phyloP scores from a whole-genome alignment of 257 asterid species.

The Fraxinus americana region DNA sequence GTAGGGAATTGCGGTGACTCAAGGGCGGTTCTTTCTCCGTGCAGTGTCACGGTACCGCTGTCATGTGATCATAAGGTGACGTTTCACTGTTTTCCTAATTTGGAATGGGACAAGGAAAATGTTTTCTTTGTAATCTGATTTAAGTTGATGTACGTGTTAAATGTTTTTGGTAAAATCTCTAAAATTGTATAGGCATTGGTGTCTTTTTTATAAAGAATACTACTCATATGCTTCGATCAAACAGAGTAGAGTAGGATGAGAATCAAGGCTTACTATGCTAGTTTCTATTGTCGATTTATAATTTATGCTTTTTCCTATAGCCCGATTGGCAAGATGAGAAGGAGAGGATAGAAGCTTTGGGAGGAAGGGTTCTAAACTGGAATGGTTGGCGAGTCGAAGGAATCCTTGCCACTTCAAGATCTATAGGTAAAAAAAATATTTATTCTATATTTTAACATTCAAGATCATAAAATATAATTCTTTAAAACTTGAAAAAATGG shows the following conservation, averaged over 20 bases:
- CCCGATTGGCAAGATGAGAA: conserved; percentile 60
- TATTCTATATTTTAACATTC: too few species aligned
- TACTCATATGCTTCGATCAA: too few species aligned
- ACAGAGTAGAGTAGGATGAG: too few species aligned
- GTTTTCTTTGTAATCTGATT: too few species aligned
- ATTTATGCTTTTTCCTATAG: conserved; percentile 22
- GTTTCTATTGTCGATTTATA: too few species aligned
- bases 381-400: conserved; percentile 62
- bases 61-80: conserved; percentile 53
- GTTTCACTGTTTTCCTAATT: not conserved
- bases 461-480: too few species aligned
- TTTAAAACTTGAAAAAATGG: too few species aligned
- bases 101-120: not conserved
- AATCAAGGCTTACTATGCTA: too few species aligned
- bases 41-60: conserved; percentile 43
- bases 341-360: conserved; percentile 60
- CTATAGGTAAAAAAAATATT: conserved; percentile 42
- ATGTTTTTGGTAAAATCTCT: too few species aligned
- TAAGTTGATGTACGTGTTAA: too few species aligned
- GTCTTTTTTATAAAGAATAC: too few species aligned
- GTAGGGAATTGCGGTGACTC: conserved; percentile 71
- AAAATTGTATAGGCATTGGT: too few species aligned
- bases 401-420: conserved; percentile 55
- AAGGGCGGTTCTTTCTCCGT: conserved; percentile 56
- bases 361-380: conserved; percentile 50